These are phyloP conservation scores for Botryotinia calthae DNA, from an alignment of 2,329 filamentous ascomycete species.

Conservation along the genomic window DNA sequence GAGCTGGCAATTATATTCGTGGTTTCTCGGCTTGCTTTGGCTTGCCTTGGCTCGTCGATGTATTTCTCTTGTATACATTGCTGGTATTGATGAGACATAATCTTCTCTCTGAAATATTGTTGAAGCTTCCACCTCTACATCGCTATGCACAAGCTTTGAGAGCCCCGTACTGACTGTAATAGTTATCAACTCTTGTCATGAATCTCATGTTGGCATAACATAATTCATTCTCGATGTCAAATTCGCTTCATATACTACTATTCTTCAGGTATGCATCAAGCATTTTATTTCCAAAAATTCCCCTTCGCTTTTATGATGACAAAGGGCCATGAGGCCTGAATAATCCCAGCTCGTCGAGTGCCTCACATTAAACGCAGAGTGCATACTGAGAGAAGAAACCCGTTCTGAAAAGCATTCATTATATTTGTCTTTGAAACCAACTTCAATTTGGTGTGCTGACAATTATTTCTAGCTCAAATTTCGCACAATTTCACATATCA, in stretches of 20 bases:
- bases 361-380: constrained; percentile 74
- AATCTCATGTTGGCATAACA: not conserved
- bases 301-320: constrained; percentile 76
- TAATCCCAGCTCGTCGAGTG: constrained; percentile 99
- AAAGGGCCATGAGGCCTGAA: constrained; percentile 91
- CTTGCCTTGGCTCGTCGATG: constrained; percentile 30
- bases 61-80: constrained; percentile 34
- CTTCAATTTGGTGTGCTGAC: not conserved
- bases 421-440: not conserved
- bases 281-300: not conserved
- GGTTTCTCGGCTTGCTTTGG: constrained; percentile 38
- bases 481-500: too few species aligned
- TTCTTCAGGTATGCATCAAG: constrained; percentile 3
- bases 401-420: constrained; percentile 35
- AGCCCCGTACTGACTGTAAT: not conserved
- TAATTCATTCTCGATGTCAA: not conserved
- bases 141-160: not conserved
- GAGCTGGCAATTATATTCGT: constrained; percentile 49
- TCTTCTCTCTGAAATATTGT: constrained; percentile 50
- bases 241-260: not conserved
- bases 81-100: constrained; percentile 50
- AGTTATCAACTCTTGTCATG: not conserved
- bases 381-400: constrained; percentile 75
- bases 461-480: not conserved
- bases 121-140: not conserved